phyloP scores from a whole-genome alignment of 2,329 filamentous ascomycete species.

The Alternaria dauci region DNA sequence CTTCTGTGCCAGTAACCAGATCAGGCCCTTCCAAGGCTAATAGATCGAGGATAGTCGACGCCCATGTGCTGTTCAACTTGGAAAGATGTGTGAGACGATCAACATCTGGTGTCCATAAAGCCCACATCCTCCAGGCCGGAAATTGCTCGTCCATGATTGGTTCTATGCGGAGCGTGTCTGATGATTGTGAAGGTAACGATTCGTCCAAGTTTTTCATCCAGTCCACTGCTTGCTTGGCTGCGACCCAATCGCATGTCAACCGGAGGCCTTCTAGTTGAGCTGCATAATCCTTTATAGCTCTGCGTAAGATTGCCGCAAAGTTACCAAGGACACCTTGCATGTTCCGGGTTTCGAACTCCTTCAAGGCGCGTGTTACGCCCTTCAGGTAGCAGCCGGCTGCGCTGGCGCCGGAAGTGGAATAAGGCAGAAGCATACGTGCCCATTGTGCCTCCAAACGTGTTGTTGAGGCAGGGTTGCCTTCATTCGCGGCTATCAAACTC shows the following conservation, averaged over 20 bases:
- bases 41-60: slow-evolving; percentile 32
- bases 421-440: slow-evolving; percentile 36
- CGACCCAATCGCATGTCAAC: slow-evolving; percentile 33
- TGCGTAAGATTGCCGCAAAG: slow-evolving; percentile 30
- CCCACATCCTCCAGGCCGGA: slow-evolving; percentile 42
- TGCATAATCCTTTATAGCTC: slow-evolving; percentile 33
- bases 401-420: slow-evolving; percentile 30
- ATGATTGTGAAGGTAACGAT: slow-evolving; percentile 15
- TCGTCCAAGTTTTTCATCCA: slow-evolving; percentile 33
- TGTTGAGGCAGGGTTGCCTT: slow-evolving; percentile 31
- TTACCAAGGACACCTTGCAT: slow-evolving; percentile 27
- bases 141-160: slow-evolving; percentile 38
- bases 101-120: slow-evolving; percentile 39
- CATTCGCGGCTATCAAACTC: slow-evolving; percentile 41
- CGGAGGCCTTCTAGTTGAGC: slow-evolving; percentile 38
- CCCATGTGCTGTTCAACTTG: slow-evolving; percentile 19
- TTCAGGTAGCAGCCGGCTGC: slow-evolving; percentile 38
- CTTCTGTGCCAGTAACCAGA: slow-evolving; percentile 25
- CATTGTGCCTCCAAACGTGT: slow-evolving; percentile 40
- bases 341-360: slow-evolving; percentile 25
- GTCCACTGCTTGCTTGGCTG: slow-evolving; percentile 28
- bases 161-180: slow-evolving; percentile 22
- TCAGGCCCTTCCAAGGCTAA: slow-evolving; percentile 45
- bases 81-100: slow-evolving; percentile 24
- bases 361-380: slow-evolving; percentile 31